Base-by-base conservation (phyloP, 2,329 filamentous ascomycete genomes). In the Trichoderma sp. region DNA sequence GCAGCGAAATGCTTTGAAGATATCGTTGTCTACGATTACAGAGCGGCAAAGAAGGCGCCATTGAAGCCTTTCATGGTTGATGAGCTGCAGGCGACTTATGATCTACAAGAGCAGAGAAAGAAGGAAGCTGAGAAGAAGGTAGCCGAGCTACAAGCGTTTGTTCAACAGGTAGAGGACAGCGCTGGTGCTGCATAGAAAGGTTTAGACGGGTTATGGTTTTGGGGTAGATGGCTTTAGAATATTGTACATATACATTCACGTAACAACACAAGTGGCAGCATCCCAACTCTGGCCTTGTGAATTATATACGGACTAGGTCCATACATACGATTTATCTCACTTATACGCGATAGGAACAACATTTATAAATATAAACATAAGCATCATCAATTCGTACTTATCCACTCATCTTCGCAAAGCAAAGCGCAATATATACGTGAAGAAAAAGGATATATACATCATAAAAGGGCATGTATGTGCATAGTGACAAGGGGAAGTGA, bases 1-100 rank as follows among this genome's bases (percentile, higher is more conserved):
- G 93, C 94, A 9, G 95, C 95, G 4, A 87, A 92, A 60, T 93
- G 93, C 75, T 87, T 91, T 33, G 95, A 98, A 50, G 81, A 82
- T 9, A 79, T 81, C 29, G 79, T 77, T 7, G 77, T 82, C 9
- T 82, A 80, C 62, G 77, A 82, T 66, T 82, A 88, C 77, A 78
- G 79, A 33, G 77, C 77, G 0, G 84, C 79, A 1, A 79, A 80
- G 69, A 85, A 84, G 80, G 81, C 86, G 2, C 80, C 81, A 21
- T 79, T 88, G 79, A 83, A 84, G 21, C 78, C 77, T 0, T 88
- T 86, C 76, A 85, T 88, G 84, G 81, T 83, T 0, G 81, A 83
- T 6, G 78, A 82, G 41, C 79, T 88, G 14, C 77, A 79, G 3
- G 77, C 81, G 64, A 82, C 84, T 8, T 88, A 82, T 77, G 76